A percentile compares a stretch with the other conserved stretches of the same genome.
Conservation (phyloP, 2,329 filamentous ascomycete species). For the Zarea fungicola region DNA sequence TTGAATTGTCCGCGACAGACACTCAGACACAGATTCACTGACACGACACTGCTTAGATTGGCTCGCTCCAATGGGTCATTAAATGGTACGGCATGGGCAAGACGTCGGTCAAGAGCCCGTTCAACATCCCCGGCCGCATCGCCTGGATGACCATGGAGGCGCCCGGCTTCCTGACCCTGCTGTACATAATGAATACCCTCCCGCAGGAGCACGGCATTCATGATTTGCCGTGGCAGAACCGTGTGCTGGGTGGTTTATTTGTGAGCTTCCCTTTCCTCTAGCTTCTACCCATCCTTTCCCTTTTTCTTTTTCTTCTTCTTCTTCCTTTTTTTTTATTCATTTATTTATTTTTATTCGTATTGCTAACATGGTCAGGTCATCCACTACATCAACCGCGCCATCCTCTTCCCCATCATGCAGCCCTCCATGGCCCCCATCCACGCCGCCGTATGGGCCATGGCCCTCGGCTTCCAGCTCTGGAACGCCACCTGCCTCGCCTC, state of each 20-base stretch:
- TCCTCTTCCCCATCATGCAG: constrained; percentile 75
- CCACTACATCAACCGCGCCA: constrained; percentile 87
- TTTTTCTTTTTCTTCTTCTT: not conserved
- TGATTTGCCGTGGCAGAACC: constrained; percentile 70
- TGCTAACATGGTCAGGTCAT: constrained; percentile 47
- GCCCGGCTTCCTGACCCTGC: constrained; percentile 67
- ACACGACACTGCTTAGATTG: constrained; percentile 47
- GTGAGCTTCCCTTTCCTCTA: no score
- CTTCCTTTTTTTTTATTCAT: no score
- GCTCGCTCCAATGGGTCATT: constrained; percentile 67
- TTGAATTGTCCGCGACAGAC: no score
- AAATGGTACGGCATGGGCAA: constrained; percentile 90
- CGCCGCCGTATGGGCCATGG: constrained; percentile 57
- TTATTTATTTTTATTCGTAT: constrained; percentile 9
- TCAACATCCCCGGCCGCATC: constrained; percentile 85
- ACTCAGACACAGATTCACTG: not conserved
- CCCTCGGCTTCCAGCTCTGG: constrained; percentile 67
- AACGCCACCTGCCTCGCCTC: constrained; percentile 75
- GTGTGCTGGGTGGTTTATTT: constrained; percentile 66
- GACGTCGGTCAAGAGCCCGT: constrained; percentile 65
- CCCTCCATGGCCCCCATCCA: constrained; percentile 93
- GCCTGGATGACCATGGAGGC: constrained; percentile 89
- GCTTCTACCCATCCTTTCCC: constrained; percentile 13
- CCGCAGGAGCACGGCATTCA: constrained; percentile 52
- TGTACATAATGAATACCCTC: constrained; percentile 73